Base-by-base conservation (phyloP, 805 yeast genomes). In the Cyberlindnera saturnus region DNA sequence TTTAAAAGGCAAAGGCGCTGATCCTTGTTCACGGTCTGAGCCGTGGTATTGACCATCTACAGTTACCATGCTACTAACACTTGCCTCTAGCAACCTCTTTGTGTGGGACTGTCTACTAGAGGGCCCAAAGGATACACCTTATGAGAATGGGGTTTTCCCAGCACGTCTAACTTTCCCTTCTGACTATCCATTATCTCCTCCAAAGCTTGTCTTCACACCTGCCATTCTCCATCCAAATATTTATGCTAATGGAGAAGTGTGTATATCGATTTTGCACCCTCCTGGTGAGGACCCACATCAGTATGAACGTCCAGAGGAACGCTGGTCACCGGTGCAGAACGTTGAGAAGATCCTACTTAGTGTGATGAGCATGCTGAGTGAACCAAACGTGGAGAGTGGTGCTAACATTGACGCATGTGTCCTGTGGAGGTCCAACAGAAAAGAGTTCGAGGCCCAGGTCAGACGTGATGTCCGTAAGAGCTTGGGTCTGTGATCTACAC, bases 251-350 rank as follows among this genome's bases (percentile, higher is more conserved):
- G 99, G 99, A 3, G 87, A 87, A 19, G 99, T 93, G 4, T 93
- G 99, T 63, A 93, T 93, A 40, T 87, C 96, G 14, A 93, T 93
- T 39, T 70, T 93, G 51, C 99, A 93, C 61, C 81, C 96, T 1
- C 96, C 98, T 1, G 99, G 99, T 10, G 96, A 90, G 55, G 99
- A 93, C 63, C 98, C 99, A 17, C 79, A 89, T 62, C 89, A 84
- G 74, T 93, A 93, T 65, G 99, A 93, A 63, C 66, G 86, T 28
- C 96, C 98, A 0, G 95, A 90, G 54, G 99, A 93, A 66, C 71
- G 99, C 51, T 93, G 99, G 99, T 86, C 95, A 6, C 99, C 99
- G 0, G 90, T 93, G 28, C 99, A 93, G 63, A 86, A 95, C 60
- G 90, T 93, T n/a, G 99, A 93, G 66, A 93, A 93, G 74, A 93